Conservation (phyloP, 2,329 filamentous ascomycete species). For the Bipolaris oryzae region DNA sequence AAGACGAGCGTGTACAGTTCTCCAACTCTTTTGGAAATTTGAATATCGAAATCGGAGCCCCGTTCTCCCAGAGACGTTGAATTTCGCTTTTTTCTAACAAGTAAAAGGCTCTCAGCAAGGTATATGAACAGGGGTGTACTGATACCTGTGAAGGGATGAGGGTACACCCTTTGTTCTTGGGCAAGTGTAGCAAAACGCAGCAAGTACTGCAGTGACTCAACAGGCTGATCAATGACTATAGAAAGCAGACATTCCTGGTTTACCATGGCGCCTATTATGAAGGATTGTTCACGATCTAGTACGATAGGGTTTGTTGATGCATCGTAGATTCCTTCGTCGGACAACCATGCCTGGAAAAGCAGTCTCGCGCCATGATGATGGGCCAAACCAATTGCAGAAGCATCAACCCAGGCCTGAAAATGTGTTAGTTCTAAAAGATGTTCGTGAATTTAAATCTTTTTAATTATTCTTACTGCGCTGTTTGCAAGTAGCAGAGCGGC, state of each 20-base stretch:
- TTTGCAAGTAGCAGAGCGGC: not conserved
- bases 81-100: not conserved
- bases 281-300: not conserved
- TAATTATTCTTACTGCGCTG: not conserved
- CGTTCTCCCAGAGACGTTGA: not conserved
- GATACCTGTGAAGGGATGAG: not conserved
- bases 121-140: not conserved
- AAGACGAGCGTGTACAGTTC: not conserved
- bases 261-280: not conserved
- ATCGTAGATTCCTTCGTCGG: not conserved
- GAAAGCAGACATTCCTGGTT: not conserved
- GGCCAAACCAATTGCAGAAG: not conserved
- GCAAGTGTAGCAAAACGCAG: not conserved
- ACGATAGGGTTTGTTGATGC: not conserved
- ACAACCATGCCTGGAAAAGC: conserved; percentile 1
- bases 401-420: not conserved
- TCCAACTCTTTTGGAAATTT: not conserved
- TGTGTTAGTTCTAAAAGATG: not conserved
- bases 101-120: not conserved
- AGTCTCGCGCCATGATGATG: not conserved
- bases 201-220: not conserved
- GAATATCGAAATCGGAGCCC: not conserved
- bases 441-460: not conserved
- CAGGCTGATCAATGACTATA: not conserved
- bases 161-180: not conserved